phyloP scores from a whole-genome alignment of 2,329 filamentous ascomycete species.

The Elsinoe fawcettii region DNA sequence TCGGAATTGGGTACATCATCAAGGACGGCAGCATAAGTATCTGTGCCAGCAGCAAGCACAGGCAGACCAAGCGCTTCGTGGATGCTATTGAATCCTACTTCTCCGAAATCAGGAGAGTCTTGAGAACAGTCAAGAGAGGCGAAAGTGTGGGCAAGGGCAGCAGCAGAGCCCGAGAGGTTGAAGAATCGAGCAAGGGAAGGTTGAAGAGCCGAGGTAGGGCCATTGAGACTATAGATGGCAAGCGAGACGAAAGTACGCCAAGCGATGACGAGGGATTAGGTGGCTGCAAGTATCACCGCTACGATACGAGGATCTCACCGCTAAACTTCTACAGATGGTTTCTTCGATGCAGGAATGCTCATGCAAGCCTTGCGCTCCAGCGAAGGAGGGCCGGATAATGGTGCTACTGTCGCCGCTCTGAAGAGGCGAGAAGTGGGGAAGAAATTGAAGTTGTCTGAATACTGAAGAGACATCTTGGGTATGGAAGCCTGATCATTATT shows the following conservation, averaged over 20 bases:
- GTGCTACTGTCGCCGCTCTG: conserved; percentile 41
- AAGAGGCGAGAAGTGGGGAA: conserved; percentile 64
- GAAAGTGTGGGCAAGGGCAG: conserved; percentile 46
- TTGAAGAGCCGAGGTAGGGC: conserved; percentile 66
- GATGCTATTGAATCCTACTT: conserved; percentile 86
- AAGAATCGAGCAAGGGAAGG: conserved; percentile 49
- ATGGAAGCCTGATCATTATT: no score
- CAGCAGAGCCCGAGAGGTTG: conserved; percentile 54
- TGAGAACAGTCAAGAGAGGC: conserved; percentile 59
- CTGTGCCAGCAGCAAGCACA: conserved; percentile 85
- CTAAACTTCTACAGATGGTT: conserved; percentile 61
- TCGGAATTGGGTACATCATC: conserved; percentile 98
- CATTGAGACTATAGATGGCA: conserved; percentile 55
- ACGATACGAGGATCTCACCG: conserved; percentile 1
- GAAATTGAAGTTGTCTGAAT: conserved; percentile 63
- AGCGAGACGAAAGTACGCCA: conserved; percentile 52
- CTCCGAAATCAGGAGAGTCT: conserved; percentile 76
- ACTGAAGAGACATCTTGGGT: conserved; percentile 34
- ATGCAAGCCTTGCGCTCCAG: conserved; percentile 76
- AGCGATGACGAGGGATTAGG: conserved; percentile 86
- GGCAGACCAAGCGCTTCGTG: conserved; percentile 84
- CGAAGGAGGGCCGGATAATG: conserved; percentile 45
- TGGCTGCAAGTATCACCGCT: conserved; percentile 65
- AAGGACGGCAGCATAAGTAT: conserved; percentile 88
- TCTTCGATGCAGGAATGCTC: conserved; percentile 95